Base-by-base conservation (phyloP, 2,329 filamentous ascomycete species). In the Ophiostoma fasciatum region DNA sequence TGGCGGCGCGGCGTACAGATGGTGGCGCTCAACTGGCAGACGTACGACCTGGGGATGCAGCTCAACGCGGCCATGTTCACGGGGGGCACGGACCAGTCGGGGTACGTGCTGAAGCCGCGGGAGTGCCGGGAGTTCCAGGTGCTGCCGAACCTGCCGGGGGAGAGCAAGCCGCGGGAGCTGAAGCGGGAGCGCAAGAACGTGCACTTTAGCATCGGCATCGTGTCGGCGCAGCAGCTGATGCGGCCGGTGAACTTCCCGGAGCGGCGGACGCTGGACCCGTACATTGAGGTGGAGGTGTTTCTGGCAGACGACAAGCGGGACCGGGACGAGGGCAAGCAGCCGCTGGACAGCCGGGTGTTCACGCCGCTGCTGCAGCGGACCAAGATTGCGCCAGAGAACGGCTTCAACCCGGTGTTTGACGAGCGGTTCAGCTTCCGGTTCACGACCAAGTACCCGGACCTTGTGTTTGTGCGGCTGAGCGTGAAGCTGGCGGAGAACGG, bases 1-100 rank as follows among this genome's bases (percentile, higher is more conserved):
- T 98, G 90, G 90, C 78, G 88, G 35, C 78, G 84, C 29, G 90
- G 90, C 22, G 90, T 94, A 14, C 90, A 98, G 58, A 96, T 98
- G 88, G 85, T 82, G 12, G 90, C 90, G 1, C 66, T 96, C 43
- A 98, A 98, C 59, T 96, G 90, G 88, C 90, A 98, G 59, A 96
- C 87, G 0, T 94, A 92, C 51, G 90, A 96, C 52, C 68, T 92
- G 14, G 84, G 87, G 31, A 90, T 94, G 72, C 88, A 96, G 53
- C 70, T 96, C 55, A 96, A 96, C 54, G 82, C 90, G 47, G 90
- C 90, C 50, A 96, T 98, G 90, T 98, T 94, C 53, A 81, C 85
- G 31, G 82, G 83, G 39, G 83, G 84, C 29, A 78, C 71, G 11
- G 90, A 94, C 58, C 74, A 76, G 38, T 82, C 82, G 3, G 90